Conservation (phyloP, 1,284 basidiomycete genomes). For the Mycena citricolor region DNA sequence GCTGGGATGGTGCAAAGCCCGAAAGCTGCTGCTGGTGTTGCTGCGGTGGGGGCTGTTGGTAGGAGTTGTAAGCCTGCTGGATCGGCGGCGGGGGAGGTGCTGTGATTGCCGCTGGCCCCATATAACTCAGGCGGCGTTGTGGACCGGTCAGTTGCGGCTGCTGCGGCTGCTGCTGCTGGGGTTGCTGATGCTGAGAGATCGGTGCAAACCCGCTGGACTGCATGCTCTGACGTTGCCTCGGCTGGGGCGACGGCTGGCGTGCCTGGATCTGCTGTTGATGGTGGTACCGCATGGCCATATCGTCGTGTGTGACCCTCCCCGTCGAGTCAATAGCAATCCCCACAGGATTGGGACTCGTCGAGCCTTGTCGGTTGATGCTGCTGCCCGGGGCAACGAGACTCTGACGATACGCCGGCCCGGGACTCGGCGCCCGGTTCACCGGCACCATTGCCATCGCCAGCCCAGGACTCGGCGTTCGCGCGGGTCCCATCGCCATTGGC, state of each 20-base stretch:
- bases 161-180: constrained; percentile 30
- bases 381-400: constrained; percentile 23
- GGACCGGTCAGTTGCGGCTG: constrained; percentile 22
- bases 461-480: constrained; percentile 37
- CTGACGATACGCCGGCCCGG: constrained; percentile 23
- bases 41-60: constrained; percentile 25
- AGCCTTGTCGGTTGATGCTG: constrained; percentile 26
- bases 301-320: constrained; percentile 78
- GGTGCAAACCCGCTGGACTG: constrained; percentile 70
- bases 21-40: constrained; percentile 23
- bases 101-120: constrained; percentile 19
- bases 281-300: constrained; percentile 67
- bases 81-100: constrained; percentile 27
- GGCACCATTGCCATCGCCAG: constrained; percentile 1
- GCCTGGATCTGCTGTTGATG: constrained; percentile 31
- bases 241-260: constrained; percentile 24
- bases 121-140: constrained; percentile 21
- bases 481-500: constrained; percentile 44
- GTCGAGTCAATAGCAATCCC: constrained; percentile 79
- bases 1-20: constrained; percentile 19
- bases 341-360: constrained; percentile 48
- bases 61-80: constrained; percentile 21
- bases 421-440: constrained; percentile 51
- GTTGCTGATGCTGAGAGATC: constrained; percentile 42
- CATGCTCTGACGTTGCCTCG: constrained; percentile 25